Base-by-base conservation (phyloP, 371 early-diverging fungal genomes). In the Mucor piriformis region DNA sequence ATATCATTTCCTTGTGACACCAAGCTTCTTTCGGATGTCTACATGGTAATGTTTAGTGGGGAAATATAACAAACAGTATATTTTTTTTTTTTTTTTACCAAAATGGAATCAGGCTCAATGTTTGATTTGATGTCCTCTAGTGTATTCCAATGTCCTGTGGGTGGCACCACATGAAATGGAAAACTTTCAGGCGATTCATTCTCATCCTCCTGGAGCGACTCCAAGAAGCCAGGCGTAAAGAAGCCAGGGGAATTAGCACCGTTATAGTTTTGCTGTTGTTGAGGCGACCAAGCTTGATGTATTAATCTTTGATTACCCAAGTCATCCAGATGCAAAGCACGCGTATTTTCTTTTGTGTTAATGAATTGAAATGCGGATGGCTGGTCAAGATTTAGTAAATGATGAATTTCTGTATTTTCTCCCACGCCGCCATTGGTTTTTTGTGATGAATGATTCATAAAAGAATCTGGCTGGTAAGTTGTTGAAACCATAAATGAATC, bases 141-240 rank as follows among this genome's bases (percentile, higher is more conserved):
- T 6, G 21, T 0, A 24, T 29, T 27, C 56, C 44, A 56, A 11
- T 44, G 21, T 24, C 18, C 48, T 48, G 8, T 29, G 11, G 24
- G 33, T 15, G 35, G 42, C 10, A 29, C 4, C 29, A 29, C 56
- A 57, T 56, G 56, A 43, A 56, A 48, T 1, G 56, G 63, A 21
- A 55, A 49, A 34, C 44, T 44, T 35, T 25, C 24, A 11, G 38
- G 37, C 4, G 25, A 34, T 21, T 38, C 46, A 38, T 18, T 37
- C 61, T 81, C 70, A 66, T 82, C 70, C 50, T 74, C 66, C 40
- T 74, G 72, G 3, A 89, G 60, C 2, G 89, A 84, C 15, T 85
- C 86, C 37, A 85, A 73, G 59, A 89, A 89, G 34, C 82, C 82
- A 18, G 89, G 87, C 15, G 87, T 82, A 48, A 89, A 89, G 70